These are phyloP conservation scores for Coemansia sp. DNA, from an alignment of 192 early-diverging fungal genomes.

Conservation along the genomic window DNA sequence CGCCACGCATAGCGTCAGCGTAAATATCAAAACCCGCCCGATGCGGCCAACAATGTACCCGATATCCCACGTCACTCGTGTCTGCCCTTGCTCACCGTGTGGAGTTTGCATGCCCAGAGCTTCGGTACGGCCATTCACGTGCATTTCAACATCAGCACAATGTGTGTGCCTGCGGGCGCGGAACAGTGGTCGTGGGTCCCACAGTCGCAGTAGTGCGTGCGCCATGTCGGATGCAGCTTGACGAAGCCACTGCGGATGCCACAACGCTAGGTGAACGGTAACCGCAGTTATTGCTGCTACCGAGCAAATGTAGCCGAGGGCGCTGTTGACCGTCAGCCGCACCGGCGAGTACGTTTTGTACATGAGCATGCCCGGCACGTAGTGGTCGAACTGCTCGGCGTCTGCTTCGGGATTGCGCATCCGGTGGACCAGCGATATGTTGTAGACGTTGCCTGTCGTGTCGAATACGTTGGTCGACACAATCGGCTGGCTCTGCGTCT, in stretches of 20 bases:
- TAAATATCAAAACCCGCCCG: slow-evolving; percentile 34
- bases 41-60: slow-evolving; percentile 21
- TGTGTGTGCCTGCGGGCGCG: background rate
- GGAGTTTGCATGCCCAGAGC: background rate
- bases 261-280: slow-evolving; percentile 37
- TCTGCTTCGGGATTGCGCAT: slow-evolving; percentile 16
- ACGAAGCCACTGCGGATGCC: slow-evolving; percentile 41
- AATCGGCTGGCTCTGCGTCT: slow-evolving; percentile 55
- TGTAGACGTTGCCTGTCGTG: slow-evolving; percentile 56
- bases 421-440: slow-evolving; percentile 55
- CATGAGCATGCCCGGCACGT: slow-evolving; percentile 10
- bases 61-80: slow-evolving; percentile 16
- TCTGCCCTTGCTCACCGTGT: background rate
- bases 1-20: slow-evolving; percentile 29
- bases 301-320: slow-evolving; percentile 44
- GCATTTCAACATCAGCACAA: background rate
- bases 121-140: background rate
- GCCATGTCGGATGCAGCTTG: slow-evolving; percentile 21
- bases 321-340: slow-evolving; percentile 43
- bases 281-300: slow-evolving; percentile 47
- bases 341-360: slow-evolving; percentile 52
- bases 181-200: slow-evolving; percentile 41
- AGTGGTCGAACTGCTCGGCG: background rate
- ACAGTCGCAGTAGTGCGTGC: slow-evolving; percentile 29
- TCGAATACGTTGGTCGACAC: slow-evolving; percentile 67